Evolutionary conservation across 331 rosid genomes (phyloP), one percentile per base, ranked within the genome.

Genomic region (Prunus yedoensis): DNA sequence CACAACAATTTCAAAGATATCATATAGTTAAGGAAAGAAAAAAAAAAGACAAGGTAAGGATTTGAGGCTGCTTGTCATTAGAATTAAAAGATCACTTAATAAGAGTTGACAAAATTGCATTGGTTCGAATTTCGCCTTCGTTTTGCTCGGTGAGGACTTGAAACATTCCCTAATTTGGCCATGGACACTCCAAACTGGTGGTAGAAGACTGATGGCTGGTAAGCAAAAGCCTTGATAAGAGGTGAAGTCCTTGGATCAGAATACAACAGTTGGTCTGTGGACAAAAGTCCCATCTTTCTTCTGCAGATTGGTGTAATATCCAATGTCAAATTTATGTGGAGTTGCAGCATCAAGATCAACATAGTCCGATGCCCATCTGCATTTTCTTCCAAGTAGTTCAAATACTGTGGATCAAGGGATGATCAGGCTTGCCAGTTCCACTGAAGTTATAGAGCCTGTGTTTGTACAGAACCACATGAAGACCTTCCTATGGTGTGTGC

Each of bases 401-500:
- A 32, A 77, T 90, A 91, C 52, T 74, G 76, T 1, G 80, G 53
- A 71, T 85, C 77, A 16, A 90, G 23, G 14, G 91, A 66, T 59
- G 89, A 86, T 91, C 96, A 17, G 87, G 68, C 78, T 78, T 86
- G 0, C 88, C 87, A n/a, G 90, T 89, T 54, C 86, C 85, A 57
- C 72, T 25, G 88, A 76, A 86, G 63, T 89, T 91, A 79, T 70
- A 93, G 18, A 94, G 77, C 73, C 93, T 72, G 46, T 90, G 2
- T n/a, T 68, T 92, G 97, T 62, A 94, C 65, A 18, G 82, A 73
- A 1, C 83, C 97, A 54, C 97, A 94, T 2, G 94, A 80, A 7
- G 88, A 70, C 67, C 94, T 88, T 73, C 98, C 97, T 59, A 88
- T 88, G 23, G 96, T 94, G 68, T 91, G 98, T 23, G 98, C 94